Evolutionary conservation across 148 eudicot species (phyloP).

Genomic region (Amaranthus palmeri): DNA sequence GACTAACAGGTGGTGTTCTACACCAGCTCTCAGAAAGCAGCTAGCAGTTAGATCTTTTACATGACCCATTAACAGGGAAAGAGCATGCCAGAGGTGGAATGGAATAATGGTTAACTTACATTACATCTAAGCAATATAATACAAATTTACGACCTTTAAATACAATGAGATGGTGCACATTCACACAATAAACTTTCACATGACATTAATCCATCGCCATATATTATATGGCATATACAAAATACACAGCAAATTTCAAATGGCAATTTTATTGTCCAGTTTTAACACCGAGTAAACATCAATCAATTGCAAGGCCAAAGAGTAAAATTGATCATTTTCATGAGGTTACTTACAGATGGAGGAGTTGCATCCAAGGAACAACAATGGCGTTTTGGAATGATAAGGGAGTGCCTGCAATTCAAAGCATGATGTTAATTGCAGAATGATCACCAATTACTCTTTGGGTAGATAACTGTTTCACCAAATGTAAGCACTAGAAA

Average conservation of each 20-base stretch:
- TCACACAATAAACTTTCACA: neutral
- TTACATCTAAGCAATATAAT: neutral
- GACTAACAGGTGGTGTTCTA: neutral
- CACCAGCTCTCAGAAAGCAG: neutral
- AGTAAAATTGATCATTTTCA: neutral
- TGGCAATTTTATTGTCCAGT: neutral
- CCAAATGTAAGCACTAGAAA: conserved; percentile 21
- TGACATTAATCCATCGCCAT: neutral
- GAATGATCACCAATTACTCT: neutral
- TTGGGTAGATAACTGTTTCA: neutral
- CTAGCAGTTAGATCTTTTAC: conserved; percentile 8
- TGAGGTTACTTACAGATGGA: conserved; percentile 64
- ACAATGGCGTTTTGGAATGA: conserved; percentile 82
- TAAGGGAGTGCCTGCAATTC: conserved; percentile 68
- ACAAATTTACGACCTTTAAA: neutral
- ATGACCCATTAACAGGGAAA: conserved; percentile 7
- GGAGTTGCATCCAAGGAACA: conserved; percentile 80
- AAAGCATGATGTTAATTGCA: neutral
- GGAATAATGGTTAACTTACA: neutral
- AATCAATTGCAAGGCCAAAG: neutral
- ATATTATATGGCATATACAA: too few species aligned
- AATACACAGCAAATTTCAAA: neutral
- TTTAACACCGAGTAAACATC: neutral
- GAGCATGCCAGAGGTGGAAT: neutral
- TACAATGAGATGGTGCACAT: neutral